These are phyloP conservation scores for Melampsora larici-populina DNA, from an alignment of 1,284 basidiomycete genomes.

Conservation along the genomic window DNA sequence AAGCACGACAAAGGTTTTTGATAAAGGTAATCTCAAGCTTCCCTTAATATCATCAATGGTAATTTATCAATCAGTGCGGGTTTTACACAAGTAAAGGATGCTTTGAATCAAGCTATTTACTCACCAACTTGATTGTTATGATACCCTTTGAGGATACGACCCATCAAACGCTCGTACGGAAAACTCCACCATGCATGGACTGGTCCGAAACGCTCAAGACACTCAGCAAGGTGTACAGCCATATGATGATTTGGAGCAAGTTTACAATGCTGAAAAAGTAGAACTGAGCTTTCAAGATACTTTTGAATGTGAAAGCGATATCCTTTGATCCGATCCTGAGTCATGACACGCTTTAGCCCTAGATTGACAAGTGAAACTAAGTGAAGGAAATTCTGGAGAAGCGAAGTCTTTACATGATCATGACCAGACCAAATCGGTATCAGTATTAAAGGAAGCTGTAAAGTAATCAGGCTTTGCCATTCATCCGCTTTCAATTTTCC, in stretches of 20 bases:
- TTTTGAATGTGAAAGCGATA: slow-evolving; percentile 5
- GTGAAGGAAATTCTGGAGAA: slow-evolving; percentile 25
- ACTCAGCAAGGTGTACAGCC: slow-evolving; percentile 17
- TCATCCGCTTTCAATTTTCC: slow-evolving; percentile 20
- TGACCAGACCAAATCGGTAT: background rate
- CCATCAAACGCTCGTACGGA: slow-evolving; percentile 3
- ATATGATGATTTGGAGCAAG: too few relatives aligned
- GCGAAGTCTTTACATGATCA: background rate
- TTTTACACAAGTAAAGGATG: too few relatives aligned
- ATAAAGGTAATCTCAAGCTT: background rate
- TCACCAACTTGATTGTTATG: slow-evolving; percentile 10
- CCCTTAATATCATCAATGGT: background rate
- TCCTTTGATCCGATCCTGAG: background rate
- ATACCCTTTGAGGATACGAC: background rate
- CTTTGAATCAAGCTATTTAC: too few relatives aligned
- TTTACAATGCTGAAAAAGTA: slow-evolving; percentile 1
- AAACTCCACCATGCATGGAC: slow-evolving; percentile 12
- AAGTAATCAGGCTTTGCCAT: slow-evolving; percentile 24
- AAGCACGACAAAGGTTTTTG: background rate
- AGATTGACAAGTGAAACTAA: slow-evolving; percentile 2
- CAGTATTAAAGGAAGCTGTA: slow-evolving; percentile 15
- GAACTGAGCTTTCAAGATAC: slow-evolving; percentile 1
- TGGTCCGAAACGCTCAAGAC: slow-evolving; percentile 6
- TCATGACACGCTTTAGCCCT: background rate
- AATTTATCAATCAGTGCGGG: too few relatives aligned